Conservation (phyloP, 148 eudicot species). For the Talinum fruticosum region DNA sequence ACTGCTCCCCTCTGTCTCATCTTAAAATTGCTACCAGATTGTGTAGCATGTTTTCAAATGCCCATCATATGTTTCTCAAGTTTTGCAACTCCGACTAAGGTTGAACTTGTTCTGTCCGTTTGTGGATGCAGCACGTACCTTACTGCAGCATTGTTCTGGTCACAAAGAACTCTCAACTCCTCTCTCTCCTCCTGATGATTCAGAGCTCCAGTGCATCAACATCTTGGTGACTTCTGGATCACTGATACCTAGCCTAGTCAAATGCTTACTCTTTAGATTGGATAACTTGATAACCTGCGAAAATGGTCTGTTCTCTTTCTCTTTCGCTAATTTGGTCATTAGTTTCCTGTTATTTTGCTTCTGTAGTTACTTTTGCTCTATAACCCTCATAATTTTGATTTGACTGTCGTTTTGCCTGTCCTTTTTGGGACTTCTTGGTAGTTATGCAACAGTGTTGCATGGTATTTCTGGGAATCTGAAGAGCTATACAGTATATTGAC, state of each 20-base stretch:
- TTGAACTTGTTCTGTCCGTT: background rate
- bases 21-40: background rate
- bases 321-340: background rate
- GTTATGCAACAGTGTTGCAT: background rate
- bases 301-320: constrained; percentile 52
- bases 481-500: background rate
- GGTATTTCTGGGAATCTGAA: background rate
- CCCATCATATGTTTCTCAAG: background rate
- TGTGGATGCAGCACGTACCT: constrained; percentile 61
- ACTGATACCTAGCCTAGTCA: constrained; percentile 84
- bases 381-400: background rate
- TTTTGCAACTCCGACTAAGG: background rate
- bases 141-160: constrained; percentile 71
- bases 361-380: background rate
- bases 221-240: constrained; percentile 84
- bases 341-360: background rate
- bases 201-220: constrained; percentile 44
- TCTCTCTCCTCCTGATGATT: constrained; percentile 21
- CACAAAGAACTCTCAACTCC: constrained; percentile 27
- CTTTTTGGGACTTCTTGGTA: background rate
- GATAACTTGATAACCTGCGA: constrained; percentile 61
- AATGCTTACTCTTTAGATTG: constrained; percentile 75
- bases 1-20: background rate
- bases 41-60: background rate
- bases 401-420: background rate